Percentiles rank a stretch among this genome's conserved stretches.
These are phyloP conservation scores for Apostasia shenzhenica DNA, from an alignment of 106 monocot genomes.

Conservation along the genomic window DNA sequence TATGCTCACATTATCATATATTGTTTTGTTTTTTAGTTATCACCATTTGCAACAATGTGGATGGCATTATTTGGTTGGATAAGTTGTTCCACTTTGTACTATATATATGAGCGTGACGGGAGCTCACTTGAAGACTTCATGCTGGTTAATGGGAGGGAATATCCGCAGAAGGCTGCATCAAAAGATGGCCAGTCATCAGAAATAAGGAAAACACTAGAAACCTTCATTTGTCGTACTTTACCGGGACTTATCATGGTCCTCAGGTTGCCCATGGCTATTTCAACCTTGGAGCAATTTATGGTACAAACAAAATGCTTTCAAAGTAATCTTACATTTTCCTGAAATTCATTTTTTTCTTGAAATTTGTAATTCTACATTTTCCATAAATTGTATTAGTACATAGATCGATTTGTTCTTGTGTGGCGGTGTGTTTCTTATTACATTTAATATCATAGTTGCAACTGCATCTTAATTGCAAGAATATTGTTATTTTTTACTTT, in stretches of 20 bases:
- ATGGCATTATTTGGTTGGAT: conserved; percentile 87
- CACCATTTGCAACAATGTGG: conserved; percentile 87
- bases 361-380: too few species aligned
- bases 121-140: conserved; percentile 48
- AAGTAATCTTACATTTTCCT: neutral
- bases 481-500: too few species aligned
- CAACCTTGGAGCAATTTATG: conserved; percentile 70
- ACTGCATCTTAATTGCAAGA: too few species aligned
- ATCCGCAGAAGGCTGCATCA: conserved; percentile 48
- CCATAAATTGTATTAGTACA: too few species aligned
- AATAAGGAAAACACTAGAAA: conserved; percentile 74
- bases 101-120: conserved; percentile 63
- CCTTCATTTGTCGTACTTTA: conserved; percentile 57
- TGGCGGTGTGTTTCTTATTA: too few species aligned
- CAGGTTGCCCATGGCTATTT: conserved; percentile 50
- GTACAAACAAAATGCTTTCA: conserved; percentile 24
- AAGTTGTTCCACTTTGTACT: conserved; percentile 73
- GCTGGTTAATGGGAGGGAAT: conserved; percentile 58
- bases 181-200: conserved; percentile 69
- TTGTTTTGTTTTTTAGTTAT: conserved; percentile 45
- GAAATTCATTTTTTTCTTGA: too few species aligned
- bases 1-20: conserved; percentile 2
- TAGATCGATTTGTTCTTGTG: too few species aligned
- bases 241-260: conserved; percentile 50
- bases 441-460: too few species aligned